Evolutionary conservation across 306 rosid genomes (phyloP), one percentile per base, ranked within the genome.

Genomic region (Crataegus laevigata): DNA sequence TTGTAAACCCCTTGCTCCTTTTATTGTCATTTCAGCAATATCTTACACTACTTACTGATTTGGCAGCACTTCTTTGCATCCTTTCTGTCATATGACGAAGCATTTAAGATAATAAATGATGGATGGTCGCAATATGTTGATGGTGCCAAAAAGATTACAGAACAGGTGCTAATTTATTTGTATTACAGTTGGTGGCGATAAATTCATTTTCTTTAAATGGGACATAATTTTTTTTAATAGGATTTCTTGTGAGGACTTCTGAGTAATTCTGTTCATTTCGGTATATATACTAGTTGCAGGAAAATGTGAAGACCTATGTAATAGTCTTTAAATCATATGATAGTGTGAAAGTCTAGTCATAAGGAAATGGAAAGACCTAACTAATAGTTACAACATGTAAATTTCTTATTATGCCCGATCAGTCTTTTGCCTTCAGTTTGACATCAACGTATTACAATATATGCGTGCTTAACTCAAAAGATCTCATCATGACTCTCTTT

Each of bases 81-180:
- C 74, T 96, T 92, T 79, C 83, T 96, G 73, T 96, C 96, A 54
- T 98, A 98, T 66, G 99, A 96, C 52, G 99, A 96, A 69, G 99
- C 99, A 65, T 87, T 87, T 72, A 96, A 87, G 72, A 81, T 92
- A 76, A 90, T 96, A 61, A 84, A 83, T 80, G 98, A 92, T 75
- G 91, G 93, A 72, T 96, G 99, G 99, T 71, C 26, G 55, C 89
- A 84, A 62, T 90, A 68, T 60, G 75, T 72, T 57, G 70, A 85
- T 78, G 86, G 65, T 60, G 72, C 88, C 82, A 89, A 74, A 74
- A 73, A 47, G 79, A 67, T 45, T 72, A 45, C 68, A 38, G 92
- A 87, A 30, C 89, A 84, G 60, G 36, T 82, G 78, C 54, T 60
- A 63, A 63, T 63, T 29, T 63, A 63, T 17, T 75, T 60, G 50